Base-by-base conservation (phyloP, 306 rosid genomes). In the Lathyrus oleraceus region DNA sequence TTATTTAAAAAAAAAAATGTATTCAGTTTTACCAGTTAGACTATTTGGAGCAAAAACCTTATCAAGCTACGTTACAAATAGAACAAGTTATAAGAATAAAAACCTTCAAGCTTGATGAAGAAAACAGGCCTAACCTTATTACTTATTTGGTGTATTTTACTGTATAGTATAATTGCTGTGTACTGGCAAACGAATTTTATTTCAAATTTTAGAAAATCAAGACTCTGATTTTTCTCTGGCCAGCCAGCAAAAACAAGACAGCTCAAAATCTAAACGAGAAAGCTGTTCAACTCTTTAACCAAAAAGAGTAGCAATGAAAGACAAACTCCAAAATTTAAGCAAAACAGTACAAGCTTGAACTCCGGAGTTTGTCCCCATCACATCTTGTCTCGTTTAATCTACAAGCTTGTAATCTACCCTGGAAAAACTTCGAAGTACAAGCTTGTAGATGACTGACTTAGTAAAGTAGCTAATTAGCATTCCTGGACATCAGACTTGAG, bases 391-490 rank as follows among this genome's bases (percentile, higher is more conserved):
- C 38, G 11, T 11, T 32, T 44, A 43, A 52, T 20, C 59, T 20
- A 52, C 59, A 20, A 52, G 59, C 15, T 52, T 52, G 59, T 20
- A 52, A 52, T 20, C 2, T 3, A 52, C 59, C 14, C 30, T 20
- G n/a, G 8, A 20, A 11, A 52, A 52, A 52, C 32, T 20, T 52
- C 59, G 20, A 14, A 52, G 21, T 35, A 38, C 23, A 71, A 16
- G 16, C 25, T 44, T 8, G 32, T 19, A 52, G 35, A 70, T 61
- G 4, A 61, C n/a, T 65, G 59, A 66, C 6, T 57, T 8, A 36
- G 25, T 49, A 17, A 42, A 51, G 76, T 25, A 53, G 48, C 28
- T 32, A 63, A 48, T 27, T 40, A 20, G 65, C 69, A 75, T 57
- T 14, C 66, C 51, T 25, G 43, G 62, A 61, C 17, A 51, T 42